Conservation (phyloP, 768 basidiomycete genomes). For the Kwoniella europaea region DNA sequence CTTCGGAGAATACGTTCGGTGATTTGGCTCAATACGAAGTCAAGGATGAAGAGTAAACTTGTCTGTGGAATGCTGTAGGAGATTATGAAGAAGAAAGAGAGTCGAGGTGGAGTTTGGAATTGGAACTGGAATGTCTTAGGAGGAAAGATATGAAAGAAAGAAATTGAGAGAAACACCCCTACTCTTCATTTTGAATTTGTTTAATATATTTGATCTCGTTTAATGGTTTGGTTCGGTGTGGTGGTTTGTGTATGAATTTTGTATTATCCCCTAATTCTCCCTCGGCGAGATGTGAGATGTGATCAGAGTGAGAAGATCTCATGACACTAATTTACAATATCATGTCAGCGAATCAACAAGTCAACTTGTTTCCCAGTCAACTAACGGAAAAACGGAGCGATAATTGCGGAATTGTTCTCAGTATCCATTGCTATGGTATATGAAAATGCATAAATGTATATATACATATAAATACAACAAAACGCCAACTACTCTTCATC, state of each 20-base stretch:
- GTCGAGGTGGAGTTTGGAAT: too few relatives aligned
- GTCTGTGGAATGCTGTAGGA: not conserved
- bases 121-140: not conserved
- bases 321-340: too few relatives aligned
- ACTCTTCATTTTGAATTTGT: constrained; percentile 7
- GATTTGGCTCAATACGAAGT: constrained; percentile 33
- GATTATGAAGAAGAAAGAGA: too few relatives aligned
- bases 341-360: too few relatives aligned
- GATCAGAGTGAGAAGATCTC: not conserved
- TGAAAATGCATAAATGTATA: constrained; percentile 21
- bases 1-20: constrained; percentile 96
- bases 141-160: not conserved
- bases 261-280: constrained; percentile 5
- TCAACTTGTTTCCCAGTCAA: too few relatives aligned
- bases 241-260: constrained; percentile 18
- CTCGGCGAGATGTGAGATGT: not conserved
- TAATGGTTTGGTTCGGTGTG: not conserved
- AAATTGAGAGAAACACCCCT: not conserved
- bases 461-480: constrained; percentile 17
- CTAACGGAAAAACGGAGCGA: too few relatives aligned
- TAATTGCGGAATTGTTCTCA: too few relatives aligned
- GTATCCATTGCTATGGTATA: not conserved
- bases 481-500: constrained; percentile 11
- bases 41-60: not conserved
- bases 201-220: not conserved